Percentiles rank a stretch among this genome's conserved stretches.
phyloP scores from a whole-genome alignment of 169 alveolate species.

The Pseudocohnilembus persalinus region DNA sequence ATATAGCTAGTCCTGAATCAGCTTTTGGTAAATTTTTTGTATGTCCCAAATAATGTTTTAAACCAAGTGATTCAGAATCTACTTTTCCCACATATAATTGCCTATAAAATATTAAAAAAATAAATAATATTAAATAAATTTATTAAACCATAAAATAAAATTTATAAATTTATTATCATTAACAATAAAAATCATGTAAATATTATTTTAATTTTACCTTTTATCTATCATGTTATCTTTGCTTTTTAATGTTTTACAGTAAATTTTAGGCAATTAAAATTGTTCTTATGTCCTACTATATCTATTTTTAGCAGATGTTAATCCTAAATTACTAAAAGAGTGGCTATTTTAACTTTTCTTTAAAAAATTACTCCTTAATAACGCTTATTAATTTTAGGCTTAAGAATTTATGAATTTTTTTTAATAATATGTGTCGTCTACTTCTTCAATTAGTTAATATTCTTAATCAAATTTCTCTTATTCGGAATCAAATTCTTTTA shows the following conservation, averaged over 20 bases:
- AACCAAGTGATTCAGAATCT: slow-evolving; percentile 40
- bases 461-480: slow-evolving; percentile 14
- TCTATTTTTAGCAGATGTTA: no score
- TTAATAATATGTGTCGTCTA: slow-evolving; percentile 22
- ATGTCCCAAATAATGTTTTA: slow-evolving; percentile 48
- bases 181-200: neutral
- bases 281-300: neutral
- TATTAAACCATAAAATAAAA: neutral
- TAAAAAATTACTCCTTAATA: neutral
- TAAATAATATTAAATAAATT: neutral
- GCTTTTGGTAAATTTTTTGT: slow-evolving; percentile 43
- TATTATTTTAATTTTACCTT: neutral
- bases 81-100: slow-evolving; percentile 24
- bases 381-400: neutral
- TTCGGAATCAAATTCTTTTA: slow-evolving; percentile 26
- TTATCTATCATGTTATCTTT: neutral
- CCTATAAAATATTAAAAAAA: slow-evolving; percentile 16
- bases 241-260: neutral
- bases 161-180: neutral
- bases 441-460: neutral
- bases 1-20: slow-evolving; percentile 47
- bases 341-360: no score
- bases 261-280: slow-evolving; percentile 18
- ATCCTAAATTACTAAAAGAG: no score
- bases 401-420: slow-evolving; percentile 15